These are phyloP conservation scores for Pyrenophora graminea DNA, from an alignment of 2,329 filamentous ascomycete species.

Conservation along the genomic window DNA sequence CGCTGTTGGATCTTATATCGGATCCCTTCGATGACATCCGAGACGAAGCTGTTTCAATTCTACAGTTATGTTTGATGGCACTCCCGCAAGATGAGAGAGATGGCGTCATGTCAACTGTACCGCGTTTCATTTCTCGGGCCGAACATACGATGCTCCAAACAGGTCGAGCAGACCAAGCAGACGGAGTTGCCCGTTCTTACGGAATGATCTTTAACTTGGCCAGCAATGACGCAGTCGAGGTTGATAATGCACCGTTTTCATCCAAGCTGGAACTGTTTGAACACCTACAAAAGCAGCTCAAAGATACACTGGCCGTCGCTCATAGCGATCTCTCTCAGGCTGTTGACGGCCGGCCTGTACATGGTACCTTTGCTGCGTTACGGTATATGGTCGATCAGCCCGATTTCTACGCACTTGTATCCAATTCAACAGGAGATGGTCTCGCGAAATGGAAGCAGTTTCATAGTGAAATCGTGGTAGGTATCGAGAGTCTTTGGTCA, in stretches of 20 bases:
- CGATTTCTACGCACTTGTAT: conserved; percentile 33
- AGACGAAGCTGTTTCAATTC: conserved; percentile 54
- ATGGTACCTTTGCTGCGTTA: conserved; percentile 49
- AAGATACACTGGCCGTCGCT: conserved; percentile 67
- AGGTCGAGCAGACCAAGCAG: conserved; percentile 86
- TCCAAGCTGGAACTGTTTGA: conserved; percentile 58
- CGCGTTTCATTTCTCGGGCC: conserved; percentile 42
- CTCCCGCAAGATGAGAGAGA: conserved; percentile 19
- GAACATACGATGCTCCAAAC: conserved; percentile 68
- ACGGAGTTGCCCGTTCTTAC: conserved; percentile 80
- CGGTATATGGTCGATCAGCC: conserved; percentile 57
- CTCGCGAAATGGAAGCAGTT: conserved; percentile 45
- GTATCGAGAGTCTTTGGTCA: conserved; percentile 74
- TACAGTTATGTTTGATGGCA: conserved; percentile 44
- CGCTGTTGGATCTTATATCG: conserved; percentile 77
- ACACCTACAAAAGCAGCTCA: conserved; percentile 63
- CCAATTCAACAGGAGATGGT: conserved; percentile 10
- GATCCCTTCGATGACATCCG: conserved; percentile 95
- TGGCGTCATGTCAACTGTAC: conserved; percentile 18
- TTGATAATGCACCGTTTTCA: conserved; percentile 17
- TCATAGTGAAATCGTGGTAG: conserved; percentile 61
- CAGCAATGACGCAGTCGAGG: conserved; percentile 2
- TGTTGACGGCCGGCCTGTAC: conserved; percentile 52
- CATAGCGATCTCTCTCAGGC: conserved; percentile 68
- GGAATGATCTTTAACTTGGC: conserved; percentile 68